These are phyloP conservation scores for Xylariaceae sp. DNA, from an alignment of 2,329 filamentous ascomycete species.

Conservation along the genomic window DNA sequence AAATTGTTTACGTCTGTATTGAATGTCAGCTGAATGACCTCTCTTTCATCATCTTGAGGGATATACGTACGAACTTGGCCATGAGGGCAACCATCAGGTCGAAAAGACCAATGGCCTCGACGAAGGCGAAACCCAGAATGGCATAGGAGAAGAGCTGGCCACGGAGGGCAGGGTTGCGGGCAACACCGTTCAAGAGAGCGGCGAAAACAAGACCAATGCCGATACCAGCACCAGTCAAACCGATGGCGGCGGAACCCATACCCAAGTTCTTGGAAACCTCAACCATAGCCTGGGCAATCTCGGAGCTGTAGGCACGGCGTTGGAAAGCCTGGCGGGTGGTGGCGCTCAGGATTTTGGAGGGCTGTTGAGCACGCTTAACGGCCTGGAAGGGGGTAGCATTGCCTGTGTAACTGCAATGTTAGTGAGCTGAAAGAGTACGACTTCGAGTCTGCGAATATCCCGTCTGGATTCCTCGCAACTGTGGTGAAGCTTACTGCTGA, in stretches of 20 bases:
- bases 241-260: constrained; percentile 86
- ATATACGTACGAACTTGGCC: constrained; percentile 74
- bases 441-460: too few species aligned
- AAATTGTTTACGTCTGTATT: constrained; percentile 30
- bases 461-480: too few species aligned
- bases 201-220: constrained; percentile 95
- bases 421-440: too few species aligned
- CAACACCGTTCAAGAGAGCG: constrained; percentile 81
- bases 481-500: constrained; percentile 65
- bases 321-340: constrained; percentile 63
- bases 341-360: constrained; percentile 62
- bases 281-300: constrained; percentile 84
- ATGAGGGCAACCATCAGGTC: constrained; percentile 90
- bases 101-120: constrained; percentile 87
- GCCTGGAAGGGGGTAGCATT: constrained; percentile 63
- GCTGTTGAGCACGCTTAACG: constrained; percentile 67
- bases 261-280: constrained; percentile 88
- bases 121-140: constrained; percentile 94
- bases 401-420: constrained; percentile 35
- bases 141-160: constrained; percentile 95
- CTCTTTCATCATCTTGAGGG: constrained; percentile 11
- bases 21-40: constrained; percentile 11
- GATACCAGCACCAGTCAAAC: constrained; percentile 89
- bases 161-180: constrained; percentile 91
- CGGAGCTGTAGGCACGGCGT: constrained; percentile 78